Evolutionary conservation across 345 rosid genomes (phyloP), one percentile per base, ranked within the genome.

Genomic region (Pistacia vera): DNA sequence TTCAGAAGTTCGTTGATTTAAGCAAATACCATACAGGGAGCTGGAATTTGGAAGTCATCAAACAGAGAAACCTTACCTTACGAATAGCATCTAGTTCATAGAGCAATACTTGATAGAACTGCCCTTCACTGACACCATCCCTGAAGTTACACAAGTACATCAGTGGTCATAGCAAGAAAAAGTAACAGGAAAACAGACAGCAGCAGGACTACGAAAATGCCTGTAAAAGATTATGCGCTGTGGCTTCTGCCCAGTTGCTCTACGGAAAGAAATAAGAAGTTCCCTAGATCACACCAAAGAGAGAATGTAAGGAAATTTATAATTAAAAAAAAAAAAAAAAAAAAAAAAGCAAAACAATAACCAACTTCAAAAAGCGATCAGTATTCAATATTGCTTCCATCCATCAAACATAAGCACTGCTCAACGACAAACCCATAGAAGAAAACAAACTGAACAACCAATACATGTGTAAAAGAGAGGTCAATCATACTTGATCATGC

Each of bases 91-190:
- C 98, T 55, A 97, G 93, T 75, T 97, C 99, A 72, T 94, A 87
- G 59, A 94, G 85, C 83, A 97, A 75, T 12, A 97, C 99, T 81
- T 97, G 99, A 80, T 97, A 92, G 73, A 97, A 97, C 41, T 97
- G 99, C 8, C 99, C 99, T 81, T 97, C 99, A 63, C 98, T 94
- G 0, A 97, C 99, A 5, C 99, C 99, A 82, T 97, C 99, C 85
- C 99, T 96, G 81, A 25, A 79, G 9, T 70, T 68, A 68, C 12
- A 65, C 22, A 52, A 65, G 13, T 17, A 28, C 18, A 75, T 46
- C 33, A 65, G 57, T 13, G 68, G 72, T 11, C 13, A 55, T 8
- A 2, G 35, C 25, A 64, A 25, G 30, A 30, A 75, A 41, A 18
- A 10, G 13, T 5, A 52, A 6, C 16, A 10, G 63, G 0, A 63